Evolutionary conservation across 192 early-diverging fungal species (phyloP), one percentile per base, ranked within the genome.

Genomic region (Coemansia sp.): DNA sequence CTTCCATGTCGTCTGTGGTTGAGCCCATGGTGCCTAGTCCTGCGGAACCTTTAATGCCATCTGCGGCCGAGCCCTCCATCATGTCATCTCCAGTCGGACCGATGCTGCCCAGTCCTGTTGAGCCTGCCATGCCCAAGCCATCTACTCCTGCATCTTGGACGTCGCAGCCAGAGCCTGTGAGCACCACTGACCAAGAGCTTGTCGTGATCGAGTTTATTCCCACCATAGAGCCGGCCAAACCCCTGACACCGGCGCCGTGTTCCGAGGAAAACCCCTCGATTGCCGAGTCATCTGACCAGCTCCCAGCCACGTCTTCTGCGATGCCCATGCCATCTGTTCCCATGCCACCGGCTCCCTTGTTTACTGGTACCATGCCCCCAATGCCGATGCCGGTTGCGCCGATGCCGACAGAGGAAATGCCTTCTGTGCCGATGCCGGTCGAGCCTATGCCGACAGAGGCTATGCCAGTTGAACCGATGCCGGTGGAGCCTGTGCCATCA

Each of bases 121-220:
- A 54, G 52, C 52, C 52, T 20, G 12, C 52, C 6, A 34, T 67
- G 38, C 66, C 66, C 8, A 38, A 28, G 55, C 55, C 55, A 34
- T 28, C 33, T 6, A 32, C 15, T 9, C 28, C 22, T 14, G 12
- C 20, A 56, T 34, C 55, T 3, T 28, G 7, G 28, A 34, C 8
- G 28, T 6, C 55, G 9, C 60, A 61, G 38, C 39, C 60, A 8
- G 60, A 61, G 60, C 60, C 60, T 4, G n/a, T 48, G 18, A 20
- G 45, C 45, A 48, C 45, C 34, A 34, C 64, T 67, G 8, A 48
- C 41, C 63, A 74, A 38, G 54, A 63, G 2, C 41, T 79, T 12
- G 61, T 74, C 1, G 61, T 74, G 5, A 71, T 74, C 17, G 68
- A 79, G 55, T 79, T 74, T 64, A 39, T 68, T 22, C 64, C 72